These are phyloP conservation scores for Calonectria pseudoturangicola DNA, from an alignment of 2,329 filamentous ascomycete species.

Conservation along the genomic window DNA sequence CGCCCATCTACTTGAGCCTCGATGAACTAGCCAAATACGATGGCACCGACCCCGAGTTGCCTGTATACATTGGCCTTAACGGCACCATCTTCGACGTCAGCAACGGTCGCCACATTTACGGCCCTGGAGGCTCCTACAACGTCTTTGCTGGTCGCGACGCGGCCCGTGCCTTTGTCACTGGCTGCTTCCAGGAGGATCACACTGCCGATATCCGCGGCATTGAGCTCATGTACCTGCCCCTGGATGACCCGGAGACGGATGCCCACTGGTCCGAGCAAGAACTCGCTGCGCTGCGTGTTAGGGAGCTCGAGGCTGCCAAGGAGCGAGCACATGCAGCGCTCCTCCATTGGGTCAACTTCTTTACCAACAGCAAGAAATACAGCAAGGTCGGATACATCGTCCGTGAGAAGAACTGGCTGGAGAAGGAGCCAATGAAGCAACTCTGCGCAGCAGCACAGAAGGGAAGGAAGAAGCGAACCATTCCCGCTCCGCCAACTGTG, in stretches of 20 bases:
- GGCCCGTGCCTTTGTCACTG: conserved; percentile 91
- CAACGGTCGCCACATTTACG: conserved; percentile 81
- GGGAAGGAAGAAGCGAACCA: conserved; percentile 70
- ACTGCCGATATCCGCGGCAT: conserved; percentile 90
- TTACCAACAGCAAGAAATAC: conserved; percentile 87
- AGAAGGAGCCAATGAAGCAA: conserved; percentile 75
- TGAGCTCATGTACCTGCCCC: conserved; percentile 87
- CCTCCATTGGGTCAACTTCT: conserved; percentile 89
- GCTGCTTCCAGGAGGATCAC: conserved; percentile 91
- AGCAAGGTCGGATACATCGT: conserved; percentile 85
- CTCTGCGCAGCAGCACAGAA: conserved; percentile 84
- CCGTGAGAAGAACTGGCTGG: conserved; percentile 76
- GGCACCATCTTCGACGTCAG: conserved; percentile 90
- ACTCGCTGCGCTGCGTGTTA: conserved; percentile 71
- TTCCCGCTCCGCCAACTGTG: conserved; percentile 35
- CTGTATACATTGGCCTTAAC: conserved; percentile 94
- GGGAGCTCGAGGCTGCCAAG: conserved; percentile 79
- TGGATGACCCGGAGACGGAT: conserved; percentile 79
- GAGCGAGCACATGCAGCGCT: conserved; percentile 80
- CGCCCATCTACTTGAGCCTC: conserved; percentile 83
- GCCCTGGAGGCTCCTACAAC: conserved; percentile 89
- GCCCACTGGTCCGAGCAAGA: conserved; percentile 72
- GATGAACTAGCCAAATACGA: conserved; percentile 84
- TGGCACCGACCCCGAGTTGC: conserved; percentile 83
- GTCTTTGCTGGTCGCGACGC: conserved; percentile 93